These are phyloP conservation scores for Usnea hakonensis DNA, from an alignment of 495 filamentous ascomycete genomes.

Conservation along the genomic window DNA sequence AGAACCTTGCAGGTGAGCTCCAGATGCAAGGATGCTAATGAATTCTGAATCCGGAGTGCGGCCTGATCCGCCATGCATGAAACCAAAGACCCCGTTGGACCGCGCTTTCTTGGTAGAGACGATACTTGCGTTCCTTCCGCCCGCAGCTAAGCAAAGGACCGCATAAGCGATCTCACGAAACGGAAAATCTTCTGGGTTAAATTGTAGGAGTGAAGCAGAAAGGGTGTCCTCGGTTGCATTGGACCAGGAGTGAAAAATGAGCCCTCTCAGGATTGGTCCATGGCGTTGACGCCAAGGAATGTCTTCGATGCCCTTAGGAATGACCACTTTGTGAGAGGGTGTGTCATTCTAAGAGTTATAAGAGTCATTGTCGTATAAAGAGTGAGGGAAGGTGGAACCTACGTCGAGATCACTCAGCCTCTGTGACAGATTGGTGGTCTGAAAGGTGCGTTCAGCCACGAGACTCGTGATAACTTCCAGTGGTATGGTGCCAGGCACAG, in stretches of 20 bases:
- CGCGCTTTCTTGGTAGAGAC: background rate
- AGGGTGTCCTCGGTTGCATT: background rate
- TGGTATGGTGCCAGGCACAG: background rate
- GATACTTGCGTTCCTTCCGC: background rate
- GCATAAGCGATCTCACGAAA: constrained; percentile 19
- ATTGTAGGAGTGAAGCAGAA: constrained; percentile 1
- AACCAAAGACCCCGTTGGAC: constrained; percentile 1
- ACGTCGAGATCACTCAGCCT: background rate
- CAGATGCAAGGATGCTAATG: background rate
- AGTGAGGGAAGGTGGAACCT: background rate
- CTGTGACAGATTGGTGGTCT: background rate
- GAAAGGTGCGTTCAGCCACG: background rate
- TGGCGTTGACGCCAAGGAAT: constrained; percentile 11
- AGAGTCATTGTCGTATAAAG: background rate
- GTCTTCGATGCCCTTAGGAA: constrained; percentile 5
- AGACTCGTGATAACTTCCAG: background rate
- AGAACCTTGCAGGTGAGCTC: constrained; percentile 4
- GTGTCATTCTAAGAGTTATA: background rate
- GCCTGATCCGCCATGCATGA: background rate
- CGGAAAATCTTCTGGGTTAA: constrained; percentile 3
- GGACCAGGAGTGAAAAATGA: constrained; percentile 3
- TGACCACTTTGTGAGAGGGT: background rate
- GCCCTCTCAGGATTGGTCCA: constrained; percentile 6
- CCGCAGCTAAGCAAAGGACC: constrained; percentile 12
- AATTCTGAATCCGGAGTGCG: background rate